phyloP scores from a whole-genome alignment of 306 rosid genomes.

The Cyclanthera cordifolia region DNA sequence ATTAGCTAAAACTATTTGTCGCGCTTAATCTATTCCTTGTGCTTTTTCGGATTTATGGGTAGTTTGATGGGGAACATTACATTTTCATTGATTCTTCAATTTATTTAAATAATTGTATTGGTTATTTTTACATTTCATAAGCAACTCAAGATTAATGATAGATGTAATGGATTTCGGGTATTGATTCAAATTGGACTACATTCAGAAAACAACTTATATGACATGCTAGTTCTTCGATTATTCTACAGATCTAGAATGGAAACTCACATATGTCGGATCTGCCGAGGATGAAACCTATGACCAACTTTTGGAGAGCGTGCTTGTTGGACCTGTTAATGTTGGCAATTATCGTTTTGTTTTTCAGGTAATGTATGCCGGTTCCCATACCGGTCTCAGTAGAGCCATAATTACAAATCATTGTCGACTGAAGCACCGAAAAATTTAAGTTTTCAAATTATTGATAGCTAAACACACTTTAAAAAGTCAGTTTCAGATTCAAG shows the following conservation, averaged over 20 bases:
- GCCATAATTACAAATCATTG: not conserved
- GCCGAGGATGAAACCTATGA: conserved; percentile 92
- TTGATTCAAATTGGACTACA: not conserved
- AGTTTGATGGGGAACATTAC: not conserved
- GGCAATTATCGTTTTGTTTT: conserved; percentile 83
- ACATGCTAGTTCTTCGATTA: not conserved
- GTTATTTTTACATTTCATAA: not conserved
- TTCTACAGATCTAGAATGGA: conserved; percentile 76
- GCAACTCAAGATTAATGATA: not conserved
- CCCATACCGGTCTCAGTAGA: not conserved
- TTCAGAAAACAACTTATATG: not conserved
- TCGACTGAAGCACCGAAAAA: too few relatives aligned
- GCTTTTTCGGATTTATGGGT: not conserved
- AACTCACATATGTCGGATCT: conserved; percentile 84
- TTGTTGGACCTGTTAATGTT: conserved; percentile 87
- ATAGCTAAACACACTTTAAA: not conserved
- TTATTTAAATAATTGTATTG: not conserved
- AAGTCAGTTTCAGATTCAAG: not conserved
- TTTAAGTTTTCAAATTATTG: not conserved
- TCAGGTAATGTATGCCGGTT: conserved; percentile 33
- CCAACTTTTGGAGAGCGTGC: conserved; percentile 78
- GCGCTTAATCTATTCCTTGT: not conserved
- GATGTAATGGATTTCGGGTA: not conserved
- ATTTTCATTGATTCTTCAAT: not conserved
- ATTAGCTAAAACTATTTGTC: not conserved